Base-by-base conservation (phyloP, 2,329 filamentous ascomycete species). In the Drechslerella stenobrocha region DNA sequence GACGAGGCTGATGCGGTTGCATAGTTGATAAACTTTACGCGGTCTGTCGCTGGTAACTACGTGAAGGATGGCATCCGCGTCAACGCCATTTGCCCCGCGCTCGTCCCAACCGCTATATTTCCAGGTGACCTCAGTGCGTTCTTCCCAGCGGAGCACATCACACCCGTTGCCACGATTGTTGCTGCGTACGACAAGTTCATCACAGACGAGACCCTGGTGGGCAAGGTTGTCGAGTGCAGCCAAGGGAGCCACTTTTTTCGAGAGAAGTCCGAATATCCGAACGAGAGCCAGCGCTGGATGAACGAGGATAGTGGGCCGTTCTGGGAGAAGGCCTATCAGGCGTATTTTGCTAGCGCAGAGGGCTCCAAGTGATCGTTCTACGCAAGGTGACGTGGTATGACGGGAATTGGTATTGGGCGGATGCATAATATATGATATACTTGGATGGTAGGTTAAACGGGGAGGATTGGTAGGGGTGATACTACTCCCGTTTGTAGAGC, bases 211-310 rank as follows among this genome's bases (percentile, higher is more conserved):
- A 71, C 57, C 0, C 67, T 77, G 72, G 77, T 75, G 0, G 78
- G 77, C 0, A 74, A 78, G 69, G 73, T 73, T 5, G 77, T 79
- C 11, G 78, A 80, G 71, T 71, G 79, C 47, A 74, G 73, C 2
- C 72, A 76, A 58, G 77, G 77, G n/a, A 73, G 77, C 3, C 73
- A 79, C 8, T 76, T 76, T 48, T 78, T 79, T 52, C 75, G 77
- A 48, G 65, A 77, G 50, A 74, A 74, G 59, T 70, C 74, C 23
- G 76, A 76, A 11, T 79, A 74, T 70, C 72, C 74, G 6, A 77
- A 77, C 69, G 75, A 76, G 52, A 79, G 77, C 69, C 76, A 77
- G 70, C 73, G 72, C 50, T 79, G 76, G 75, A 52, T 72, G 53
- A 52, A 60, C 15, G 64, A 69, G 35, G 64, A 70, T 15, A 65